A percentile compares a stretch with the other conserved stretches of the same genome.
These are phyloP conservation scores for Aspergillus nidulans DNA, from an alignment of 495 filamentous ascomycete genomes.

Conservation along the genomic window DNA sequence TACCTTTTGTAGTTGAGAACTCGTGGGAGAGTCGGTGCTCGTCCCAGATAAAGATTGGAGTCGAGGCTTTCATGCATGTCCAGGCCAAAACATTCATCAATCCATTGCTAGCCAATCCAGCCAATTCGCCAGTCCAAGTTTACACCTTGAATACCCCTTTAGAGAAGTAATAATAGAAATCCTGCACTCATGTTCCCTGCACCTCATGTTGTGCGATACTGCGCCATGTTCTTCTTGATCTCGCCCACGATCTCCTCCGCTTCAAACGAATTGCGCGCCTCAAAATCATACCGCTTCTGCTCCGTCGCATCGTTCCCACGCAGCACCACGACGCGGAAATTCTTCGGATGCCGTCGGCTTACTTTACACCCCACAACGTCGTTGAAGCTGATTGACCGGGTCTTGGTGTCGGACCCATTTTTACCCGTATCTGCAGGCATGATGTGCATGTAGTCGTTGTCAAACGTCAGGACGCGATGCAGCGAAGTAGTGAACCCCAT, in stretches of 20 bases:
- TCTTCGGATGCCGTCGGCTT: conserved; percentile 81
- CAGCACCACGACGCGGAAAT: conserved; percentile 83
- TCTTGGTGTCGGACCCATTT: conserved; percentile 61
- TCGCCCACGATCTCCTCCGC: conserved; percentile 88
- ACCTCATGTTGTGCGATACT: too few species aligned
- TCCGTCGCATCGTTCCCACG: conserved; percentile 64
- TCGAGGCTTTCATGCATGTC: neutral
- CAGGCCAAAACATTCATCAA: neutral
- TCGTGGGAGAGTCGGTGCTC: too few species aligned
- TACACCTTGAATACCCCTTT: conserved; percentile 1
- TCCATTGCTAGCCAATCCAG: neutral
- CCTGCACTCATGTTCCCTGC: conserved; percentile 32
- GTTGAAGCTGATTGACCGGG: conserved; percentile 85
- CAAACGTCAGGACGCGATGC: conserved; percentile 79
- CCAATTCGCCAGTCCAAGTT: neutral
- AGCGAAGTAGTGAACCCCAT: conserved; percentile 88
- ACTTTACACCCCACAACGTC: conserved; percentile 94
- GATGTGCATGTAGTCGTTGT: conserved; percentile 94
- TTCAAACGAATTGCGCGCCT: conserved; percentile 71
- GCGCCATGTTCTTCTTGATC: conserved; percentile 62
- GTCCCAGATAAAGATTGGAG: conserved; percentile 1
- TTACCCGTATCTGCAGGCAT: conserved; percentile 65
- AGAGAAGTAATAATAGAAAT: conserved; percentile 1
- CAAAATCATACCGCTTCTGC: conserved; percentile 95
- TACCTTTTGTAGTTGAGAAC: neutral